Conservation (phyloP, 1,284 basidiomycete species). For the Kalmanozyma brasiliensis region DNA sequence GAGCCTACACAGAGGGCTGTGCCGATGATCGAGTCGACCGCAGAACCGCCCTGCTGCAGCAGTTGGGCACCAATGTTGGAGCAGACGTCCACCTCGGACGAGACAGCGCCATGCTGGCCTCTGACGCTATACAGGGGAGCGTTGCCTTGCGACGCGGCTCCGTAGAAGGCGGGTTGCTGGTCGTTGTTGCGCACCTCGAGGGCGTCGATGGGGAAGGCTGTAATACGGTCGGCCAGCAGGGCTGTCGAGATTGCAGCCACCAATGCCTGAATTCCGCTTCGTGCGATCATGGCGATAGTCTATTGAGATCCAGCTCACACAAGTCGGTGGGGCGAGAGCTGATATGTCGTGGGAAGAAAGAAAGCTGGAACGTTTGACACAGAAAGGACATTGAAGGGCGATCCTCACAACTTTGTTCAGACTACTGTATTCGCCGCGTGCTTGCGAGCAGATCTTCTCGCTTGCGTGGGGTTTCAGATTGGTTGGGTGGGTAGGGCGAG, state of each 20-base stretch:
- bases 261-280: not conserved
- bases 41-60: constrained; percentile 68
- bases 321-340: too few species aligned
- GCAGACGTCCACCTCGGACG: constrained; percentile 68
- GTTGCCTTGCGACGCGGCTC: constrained; percentile 56
- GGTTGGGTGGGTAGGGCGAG: constrained; percentile 1
- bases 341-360: not conserved
- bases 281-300: constrained; percentile 5
- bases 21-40: constrained; percentile 67
- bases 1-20: constrained; percentile 69
- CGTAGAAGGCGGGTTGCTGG: constrained; percentile 34
- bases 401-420: too few species aligned
- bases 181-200: constrained; percentile 16
- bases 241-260: constrained; percentile 13
- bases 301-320: too few species aligned
- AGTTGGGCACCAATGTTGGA: constrained; percentile 69
- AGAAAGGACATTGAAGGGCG: too few species aligned
- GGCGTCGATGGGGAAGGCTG: constrained; percentile 13
- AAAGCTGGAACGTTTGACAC: too few species aligned
- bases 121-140: constrained; percentile 33
- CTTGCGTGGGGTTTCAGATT: constrained; percentile 2
- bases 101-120: constrained; percentile 60
- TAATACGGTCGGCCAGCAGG: not conserved
- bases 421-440: too few species aligned
- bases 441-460: constrained; percentile 23